phyloP scores from a whole-genome alignment of 2,329 filamentous ascomycete genomes.

The Arthrocladium fulminans region DNA sequence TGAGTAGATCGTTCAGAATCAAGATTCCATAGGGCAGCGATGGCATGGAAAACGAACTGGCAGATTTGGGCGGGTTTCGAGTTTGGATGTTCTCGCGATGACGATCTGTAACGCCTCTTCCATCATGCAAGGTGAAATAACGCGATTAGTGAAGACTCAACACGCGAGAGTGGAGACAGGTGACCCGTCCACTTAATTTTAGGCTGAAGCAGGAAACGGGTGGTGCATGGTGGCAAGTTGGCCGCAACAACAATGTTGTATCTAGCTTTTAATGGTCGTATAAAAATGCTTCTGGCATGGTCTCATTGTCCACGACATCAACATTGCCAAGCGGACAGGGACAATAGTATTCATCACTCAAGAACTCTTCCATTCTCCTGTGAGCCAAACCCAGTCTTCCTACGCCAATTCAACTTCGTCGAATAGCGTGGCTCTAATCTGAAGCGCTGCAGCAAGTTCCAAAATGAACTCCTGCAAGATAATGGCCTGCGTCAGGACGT shows the following conservation, averaged over 20 bases:
- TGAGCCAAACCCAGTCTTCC: slow-evolving; percentile 1
- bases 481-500: slow-evolving; percentile 70
- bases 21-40: no score
- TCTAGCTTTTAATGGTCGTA: no score
- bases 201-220: no score
- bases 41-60: not conserved
- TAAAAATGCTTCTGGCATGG: no score
- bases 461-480: slow-evolving; percentile 72
- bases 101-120: not conserved
- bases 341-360: no score
- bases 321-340: no score
- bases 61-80: not conserved
- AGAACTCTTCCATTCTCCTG: not conserved
- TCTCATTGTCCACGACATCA: no score
- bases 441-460: slow-evolving; percentile 64
- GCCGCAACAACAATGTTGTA: no score
- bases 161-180: no score
- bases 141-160: not conserved
- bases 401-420: slow-evolving; percentile 46
- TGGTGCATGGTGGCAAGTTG: no score
- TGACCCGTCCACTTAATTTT: no score
- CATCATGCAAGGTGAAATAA: not conserved
- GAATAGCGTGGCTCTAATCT: slow-evolving; percentile 66
- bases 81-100: not conserved
- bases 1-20: no score